Conservation (phyloP, 768 basidiomycete species). For the Suillus placidus region DNA sequence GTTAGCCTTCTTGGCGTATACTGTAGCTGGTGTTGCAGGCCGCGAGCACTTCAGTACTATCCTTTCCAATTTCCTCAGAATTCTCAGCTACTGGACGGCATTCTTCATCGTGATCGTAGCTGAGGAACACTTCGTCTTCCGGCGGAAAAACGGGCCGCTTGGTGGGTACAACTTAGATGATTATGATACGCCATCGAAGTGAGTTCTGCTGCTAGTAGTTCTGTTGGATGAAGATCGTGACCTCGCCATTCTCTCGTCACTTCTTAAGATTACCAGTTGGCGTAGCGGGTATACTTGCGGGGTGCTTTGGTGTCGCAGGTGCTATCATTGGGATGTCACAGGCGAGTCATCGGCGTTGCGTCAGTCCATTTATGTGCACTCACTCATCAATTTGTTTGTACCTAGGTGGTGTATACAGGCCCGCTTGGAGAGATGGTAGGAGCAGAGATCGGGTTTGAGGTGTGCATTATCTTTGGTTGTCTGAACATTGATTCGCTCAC, state of each 20-base stretch:
- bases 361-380: neutral
- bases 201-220: constrained; percentile 11
- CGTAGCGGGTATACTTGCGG: constrained; percentile 49
- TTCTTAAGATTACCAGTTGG: constrained; percentile 47
- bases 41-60: constrained; percentile 48
- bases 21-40: constrained; percentile 43
- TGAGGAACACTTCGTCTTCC: constrained; percentile 52
- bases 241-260: neutral
- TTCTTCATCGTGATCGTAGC: constrained; percentile 49
- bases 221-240: neutral
- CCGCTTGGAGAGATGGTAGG: constrained; percentile 49
- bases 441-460: constrained; percentile 60
- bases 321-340: constrained; percentile 58
- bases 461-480: constrained; percentile 21
- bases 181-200: constrained; percentile 46
- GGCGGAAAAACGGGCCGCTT: constrained; percentile 40
- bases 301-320: constrained; percentile 48
- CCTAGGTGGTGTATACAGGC: constrained; percentile 54
- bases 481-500: neutral
- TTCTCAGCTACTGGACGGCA: constrained; percentile 49
- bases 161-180: constrained; percentile 56
- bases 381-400: neutral
- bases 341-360: constrained; percentile 17
- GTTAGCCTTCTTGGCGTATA: constrained; percentile 41
- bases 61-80: constrained; percentile 44